Evolutionary conservation across 2,329 filamentous ascomycete genomes (phyloP), one percentile per base, ranked within the genome.

Genomic region (Colletotrichum australisinense): DNA sequence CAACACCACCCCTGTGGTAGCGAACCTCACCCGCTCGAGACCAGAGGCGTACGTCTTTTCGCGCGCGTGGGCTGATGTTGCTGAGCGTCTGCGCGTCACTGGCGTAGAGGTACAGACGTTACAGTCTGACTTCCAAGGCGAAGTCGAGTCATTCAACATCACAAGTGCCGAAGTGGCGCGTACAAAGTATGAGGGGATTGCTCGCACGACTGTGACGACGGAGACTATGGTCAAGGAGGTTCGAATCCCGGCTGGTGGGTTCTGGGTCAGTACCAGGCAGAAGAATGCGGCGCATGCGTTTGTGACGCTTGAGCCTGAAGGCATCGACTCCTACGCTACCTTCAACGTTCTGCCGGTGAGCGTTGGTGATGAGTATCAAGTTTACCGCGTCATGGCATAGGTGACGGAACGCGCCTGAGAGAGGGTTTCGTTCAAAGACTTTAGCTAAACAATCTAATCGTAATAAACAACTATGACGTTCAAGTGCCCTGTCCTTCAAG

Each of bases 281-380:
- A 80, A 79, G 74, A 82, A 81, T 16, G 79, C 80, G 0, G 80
- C 72, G 0, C 64, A 80, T 1, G 79, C 80, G 0, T 76, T 82
- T 11, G 74, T 77, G 11, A 79, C 77, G 0, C 67, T 82, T 14
- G 80, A 82, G 76, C 80, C 80, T 0, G 80, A 82, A 75, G 79
- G 78, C 3, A 78, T 79, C 11, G 80, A 82, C 66, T 82, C 80
- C 1, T 82, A 80, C 38, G 80, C 77, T 1, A 79, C 78, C 4
- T 78, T 77, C 22, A 81, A 80, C 62, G 77, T 82, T 12, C 71
- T 82, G 1, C 79, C 80, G 2, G 68, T 80, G 1, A 69, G 70
- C 5, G 76, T 60, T 1, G 79, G 78, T 0, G 80, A 82, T 38
- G 80, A 82, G 65, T 81, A 81, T 64, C 80, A 76, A 5, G 70